Evolutionary conservation across 257 asterid species (phyloP).

Genomic region (Solanum sparsipilum): DNA sequence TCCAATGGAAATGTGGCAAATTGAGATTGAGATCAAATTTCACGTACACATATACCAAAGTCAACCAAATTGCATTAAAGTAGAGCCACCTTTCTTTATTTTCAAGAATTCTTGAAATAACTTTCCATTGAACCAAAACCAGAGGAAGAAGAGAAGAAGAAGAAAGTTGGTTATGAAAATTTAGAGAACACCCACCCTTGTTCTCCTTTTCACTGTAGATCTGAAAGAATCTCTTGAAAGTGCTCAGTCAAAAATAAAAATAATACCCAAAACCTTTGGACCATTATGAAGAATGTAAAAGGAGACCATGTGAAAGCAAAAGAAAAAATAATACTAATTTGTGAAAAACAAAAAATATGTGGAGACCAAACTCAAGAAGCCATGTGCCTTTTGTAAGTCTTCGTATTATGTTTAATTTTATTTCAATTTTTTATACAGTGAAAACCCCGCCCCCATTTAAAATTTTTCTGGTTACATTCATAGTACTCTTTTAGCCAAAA

Average conservation of each 20-base stretch:
- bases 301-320: conserved; percentile 43
- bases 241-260: conserved; percentile 33
- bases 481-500: background rate
- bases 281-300: conserved; percentile 30
- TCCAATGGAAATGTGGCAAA: background rate
- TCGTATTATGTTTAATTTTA: conserved; percentile 1
- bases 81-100: background rate
- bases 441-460: background rate
- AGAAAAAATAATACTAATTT: background rate
- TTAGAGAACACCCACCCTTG: background rate
- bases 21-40: background rate
- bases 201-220: conserved; percentile 24
- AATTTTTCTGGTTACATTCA: conserved; percentile 8
- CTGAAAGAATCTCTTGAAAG: conserved; percentile 38
- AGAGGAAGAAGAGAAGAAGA: background rate
- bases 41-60: background rate
- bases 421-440: background rate
- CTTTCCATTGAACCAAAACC: background rate
- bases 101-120: background rate
- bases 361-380: conserved; percentile 20
- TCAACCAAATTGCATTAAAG: background rate
- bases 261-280: conserved; percentile 26
- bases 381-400: conserved; percentile 30
- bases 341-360: background rate
- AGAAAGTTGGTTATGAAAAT: conserved; percentile 4